Conservation (phyloP, 2,329 filamentous ascomycete genomes). For the Claviceps capensis region DNA sequence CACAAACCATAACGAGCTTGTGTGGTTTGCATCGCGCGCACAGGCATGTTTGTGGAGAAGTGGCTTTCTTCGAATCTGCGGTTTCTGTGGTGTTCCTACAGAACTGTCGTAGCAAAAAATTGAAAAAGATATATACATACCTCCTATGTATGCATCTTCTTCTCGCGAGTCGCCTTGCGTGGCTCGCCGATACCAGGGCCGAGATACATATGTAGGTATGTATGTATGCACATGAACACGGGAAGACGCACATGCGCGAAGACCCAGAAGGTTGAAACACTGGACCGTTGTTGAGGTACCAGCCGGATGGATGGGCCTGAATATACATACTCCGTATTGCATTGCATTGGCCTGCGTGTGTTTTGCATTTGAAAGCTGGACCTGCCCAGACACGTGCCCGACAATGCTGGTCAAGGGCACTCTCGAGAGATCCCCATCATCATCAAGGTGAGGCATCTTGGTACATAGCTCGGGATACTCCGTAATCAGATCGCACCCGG, state of each 20-base stretch:
- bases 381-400: too few species aligned
- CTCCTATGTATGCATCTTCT: not conserved
- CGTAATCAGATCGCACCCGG: conserved; percentile 8
- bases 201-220: conserved; percentile 2
- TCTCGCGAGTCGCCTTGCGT: not conserved
- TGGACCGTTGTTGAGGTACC: not conserved
- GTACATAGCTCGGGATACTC: too few species aligned
- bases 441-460: not conserved
- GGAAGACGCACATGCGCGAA: conserved; percentile 5
- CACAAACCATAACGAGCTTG: conserved; percentile 4
- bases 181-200: conserved; percentile 9
- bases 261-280: not conserved
- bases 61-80: not conserved
- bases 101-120: conserved; percentile 20
- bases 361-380: too few species aligned
- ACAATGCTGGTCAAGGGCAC: not conserved
- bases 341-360: too few species aligned
- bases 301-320: not conserved
- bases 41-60: conserved; percentile 12
- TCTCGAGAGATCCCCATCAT: not conserved
- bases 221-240: conserved; percentile 9
- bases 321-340: not conserved
- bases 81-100: conserved; percentile 16
- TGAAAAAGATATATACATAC: too few species aligned
- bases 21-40: not conserved